These are phyloP conservation scores for Sporothrix brunneoviolacea DNA, from an alignment of 2,329 filamentous ascomycete genomes.

Conservation along the genomic window DNA sequence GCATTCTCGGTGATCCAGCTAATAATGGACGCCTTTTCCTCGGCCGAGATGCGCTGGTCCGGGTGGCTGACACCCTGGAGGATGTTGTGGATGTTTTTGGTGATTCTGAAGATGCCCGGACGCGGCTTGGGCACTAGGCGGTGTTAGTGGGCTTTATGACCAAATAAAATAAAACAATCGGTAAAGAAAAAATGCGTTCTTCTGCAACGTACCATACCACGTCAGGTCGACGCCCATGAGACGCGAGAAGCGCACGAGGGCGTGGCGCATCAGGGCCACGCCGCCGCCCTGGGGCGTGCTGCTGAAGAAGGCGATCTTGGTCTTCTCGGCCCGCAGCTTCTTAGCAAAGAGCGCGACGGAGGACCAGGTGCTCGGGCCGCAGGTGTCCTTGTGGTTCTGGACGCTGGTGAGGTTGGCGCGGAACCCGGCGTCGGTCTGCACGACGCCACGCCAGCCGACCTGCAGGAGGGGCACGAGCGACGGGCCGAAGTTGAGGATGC, in stretches of 20 bases:
- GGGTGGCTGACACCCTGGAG: constrained; percentile 69
- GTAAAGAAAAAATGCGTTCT: neutral
- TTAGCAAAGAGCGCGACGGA: constrained; percentile 57
- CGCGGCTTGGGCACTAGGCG: constrained; percentile 73
- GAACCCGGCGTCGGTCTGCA: constrained; percentile 64
- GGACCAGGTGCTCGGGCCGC: constrained; percentile 56
- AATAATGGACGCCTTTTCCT: constrained; percentile 56
- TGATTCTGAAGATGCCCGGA: constrained; percentile 73
- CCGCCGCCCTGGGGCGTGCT: constrained; percentile 76
- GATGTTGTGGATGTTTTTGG: constrained; percentile 85
- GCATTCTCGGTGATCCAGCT: constrained; percentile 71
- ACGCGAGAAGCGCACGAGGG: constrained; percentile 64
- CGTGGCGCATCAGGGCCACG: constrained; percentile 75
- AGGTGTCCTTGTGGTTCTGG: constrained; percentile 55
- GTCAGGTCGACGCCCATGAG: constrained; percentile 61
- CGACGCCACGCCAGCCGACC: constrained; percentile 60
- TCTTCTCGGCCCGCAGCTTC: constrained; percentile 55
- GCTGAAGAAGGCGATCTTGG: constrained; percentile 72
- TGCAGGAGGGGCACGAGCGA: constrained; percentile 62
- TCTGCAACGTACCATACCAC: constrained; percentile 57
- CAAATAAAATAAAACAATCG: neutral
- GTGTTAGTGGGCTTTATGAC: neutral
- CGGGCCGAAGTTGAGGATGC: constrained; percentile 69
- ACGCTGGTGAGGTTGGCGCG: constrained; percentile 52
- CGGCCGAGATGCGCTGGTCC: constrained; percentile 54